Percentiles rank a stretch among this genome's conserved stretches.
phyloP scores from a whole-genome alignment of 306 rosid species.

The Leucaena leucocephala region DNA sequence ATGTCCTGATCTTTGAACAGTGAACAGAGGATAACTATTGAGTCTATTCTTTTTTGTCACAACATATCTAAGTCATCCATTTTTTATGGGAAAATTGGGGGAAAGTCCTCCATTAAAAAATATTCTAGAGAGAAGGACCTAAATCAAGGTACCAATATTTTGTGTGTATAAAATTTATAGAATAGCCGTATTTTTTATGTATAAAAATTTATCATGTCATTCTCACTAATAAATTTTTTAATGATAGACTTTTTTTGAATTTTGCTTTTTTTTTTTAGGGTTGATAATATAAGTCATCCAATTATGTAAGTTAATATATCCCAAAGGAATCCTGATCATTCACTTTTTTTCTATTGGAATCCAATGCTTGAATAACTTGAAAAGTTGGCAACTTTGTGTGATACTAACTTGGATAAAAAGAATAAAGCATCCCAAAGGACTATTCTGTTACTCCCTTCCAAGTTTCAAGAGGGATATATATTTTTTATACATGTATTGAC shows the following conservation, averaged over 20 bases:
- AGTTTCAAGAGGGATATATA: not conserved
- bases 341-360: constrained; percentile 41
- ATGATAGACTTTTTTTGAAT: no score
- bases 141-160: no score
- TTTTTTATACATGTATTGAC: not conserved
- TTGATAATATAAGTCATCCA: constrained; percentile 8
- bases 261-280: not conserved
- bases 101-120: no score
- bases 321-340: constrained; percentile 37
- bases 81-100: not conserved
- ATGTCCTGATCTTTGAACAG: constrained; percentile 14
- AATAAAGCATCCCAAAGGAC: constrained; percentile 38
- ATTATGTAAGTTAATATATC: constrained; percentile 33
- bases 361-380: constrained; percentile 45
- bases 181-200: no score
- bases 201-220: no score
- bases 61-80: constrained; percentile 14
- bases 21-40: constrained; percentile 12
- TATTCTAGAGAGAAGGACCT: no score
- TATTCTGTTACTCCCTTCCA: constrained; percentile 21
- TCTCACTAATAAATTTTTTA: no score
- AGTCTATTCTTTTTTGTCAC: constrained; percentile 2
- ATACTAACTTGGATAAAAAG: constrained; percentile 38
- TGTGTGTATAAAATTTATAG: no score
- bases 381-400: constrained; percentile 30